Percentiles rank a stretch among this genome's conserved stretches.
These are phyloP conservation scores for Ceratocystis huliohia DNA, from an alignment of 2,329 filamentous ascomycete species.

Conservation along the genomic window DNA sequence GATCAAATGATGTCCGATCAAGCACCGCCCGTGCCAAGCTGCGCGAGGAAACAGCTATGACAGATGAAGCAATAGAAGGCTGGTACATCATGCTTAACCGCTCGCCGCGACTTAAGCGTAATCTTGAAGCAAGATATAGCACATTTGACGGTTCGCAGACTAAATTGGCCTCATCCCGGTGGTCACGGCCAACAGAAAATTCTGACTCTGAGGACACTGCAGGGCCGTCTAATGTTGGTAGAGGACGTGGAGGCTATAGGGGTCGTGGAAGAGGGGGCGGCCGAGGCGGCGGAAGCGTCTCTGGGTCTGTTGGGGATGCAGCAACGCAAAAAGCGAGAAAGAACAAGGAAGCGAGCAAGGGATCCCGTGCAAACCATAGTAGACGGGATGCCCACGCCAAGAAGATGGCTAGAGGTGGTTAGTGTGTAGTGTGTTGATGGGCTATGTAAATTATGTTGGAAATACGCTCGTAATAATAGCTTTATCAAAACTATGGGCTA, in stretches of 20 bases:
- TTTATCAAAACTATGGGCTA: not conserved
- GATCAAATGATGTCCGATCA: constrained; percentile 54
- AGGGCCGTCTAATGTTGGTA: constrained; percentile 28
- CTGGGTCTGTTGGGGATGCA: constrained; percentile 53
- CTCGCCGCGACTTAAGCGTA: constrained; percentile 53
- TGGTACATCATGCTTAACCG: constrained; percentile 79
- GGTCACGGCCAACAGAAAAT: constrained; percentile 28
- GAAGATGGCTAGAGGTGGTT: constrained; percentile 47
- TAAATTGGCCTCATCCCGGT: constrained; percentile 53
- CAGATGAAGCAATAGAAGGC: constrained; percentile 85
- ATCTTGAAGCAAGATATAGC: constrained; percentile 58
- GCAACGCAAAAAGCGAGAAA: constrained; percentile 58
- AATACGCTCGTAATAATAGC: not conserved
- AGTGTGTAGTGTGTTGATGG: not conserved
- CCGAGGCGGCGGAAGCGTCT: constrained; percentile 43
- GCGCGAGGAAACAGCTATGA: constrained; percentile 70
- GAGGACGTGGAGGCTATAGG: constrained; percentile 36
- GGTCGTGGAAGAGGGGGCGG: constrained; percentile 35
- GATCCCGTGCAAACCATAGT: constrained; percentile 74
- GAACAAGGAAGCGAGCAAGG: constrained; percentile 71
- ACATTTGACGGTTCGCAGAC: constrained; percentile 54
- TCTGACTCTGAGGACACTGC: constrained; percentile 26
- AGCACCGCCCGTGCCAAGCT: constrained; percentile 46
- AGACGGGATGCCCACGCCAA: constrained; percentile 56
- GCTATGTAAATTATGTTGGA: not conserved